Evolutionary conservation across 2,329 filamentous ascomycete genomes (phyloP), one percentile per base, ranked within the genome.

Genomic region (Triangularia setosa): DNA sequence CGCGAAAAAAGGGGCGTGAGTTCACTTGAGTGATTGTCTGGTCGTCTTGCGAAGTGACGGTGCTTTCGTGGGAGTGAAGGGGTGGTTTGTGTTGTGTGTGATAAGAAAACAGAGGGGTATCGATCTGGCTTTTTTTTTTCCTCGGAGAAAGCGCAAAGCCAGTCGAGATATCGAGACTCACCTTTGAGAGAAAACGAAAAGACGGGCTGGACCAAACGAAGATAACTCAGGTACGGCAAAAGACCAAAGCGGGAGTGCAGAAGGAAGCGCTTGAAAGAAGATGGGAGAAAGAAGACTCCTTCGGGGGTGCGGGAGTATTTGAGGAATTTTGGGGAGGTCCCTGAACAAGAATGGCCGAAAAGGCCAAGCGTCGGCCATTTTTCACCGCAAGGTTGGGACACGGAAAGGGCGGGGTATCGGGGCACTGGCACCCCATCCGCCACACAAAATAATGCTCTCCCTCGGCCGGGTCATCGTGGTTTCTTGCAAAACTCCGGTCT

Each of bases 291-390:
- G 58, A 55, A 64, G 62, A 61, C 48, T 53, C 58, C 60, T 27
- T 59, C 58, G 61, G 69, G 68, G 68, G 64, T 28, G 66, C 44
- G 66, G 64, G 65, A 69, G 69, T 71, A 72, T 72, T 72, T 72
- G 70, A 72, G 69, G 67, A 71, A 68, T 69, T 67, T 69, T 64
- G 64, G 58, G 59, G 25, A 64, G 65, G 63, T 66, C 64, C 66
- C 66, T 64, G 57, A 60, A 62, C 25, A 56, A 66, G 55, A 67
- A 44, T 61, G 62, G 65, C 69, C 69, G 69, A 69, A 27, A 28
- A 6, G 58, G 40, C 58, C 58, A 59, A 59, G 65, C 60, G 57
- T 67, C 69, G 70, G 70, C 63, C 65, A 64, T 64, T 70, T 64
- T 70, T 67, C 61, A 65, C 65, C 66, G 66, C 65, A 66, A 61